Base-by-base conservation (phyloP, 2,329 filamentous ascomycete species). In the Hymenoscyphus scutula region DNA sequence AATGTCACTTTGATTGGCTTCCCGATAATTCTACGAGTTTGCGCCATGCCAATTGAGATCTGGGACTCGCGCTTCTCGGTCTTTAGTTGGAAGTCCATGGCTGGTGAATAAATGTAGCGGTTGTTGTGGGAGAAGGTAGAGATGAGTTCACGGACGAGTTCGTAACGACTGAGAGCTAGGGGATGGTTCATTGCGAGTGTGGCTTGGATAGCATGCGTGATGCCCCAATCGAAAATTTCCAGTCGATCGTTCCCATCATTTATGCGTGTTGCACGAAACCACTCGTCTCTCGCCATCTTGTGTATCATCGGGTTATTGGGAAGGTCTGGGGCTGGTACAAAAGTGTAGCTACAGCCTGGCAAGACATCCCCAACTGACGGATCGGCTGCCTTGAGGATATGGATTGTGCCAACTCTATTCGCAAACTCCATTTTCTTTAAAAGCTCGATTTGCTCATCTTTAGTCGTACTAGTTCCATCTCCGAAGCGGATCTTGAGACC, bases 11-110 rank as follows among this genome's bases (percentile, higher is more conserved):
- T 48, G n/a, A 48, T 48, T 2, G n/a, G n/a, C 6, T 48, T 23
- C 8, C 41, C 41, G 5, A 48, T 6, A 10, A 48, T 10, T 23
- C 7, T 10, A 19, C 41, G n/a, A 48, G n/a, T 48, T 48, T 23
- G n/a, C 11, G 41, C 41, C 41, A 48, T 19, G 7, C 41, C 41
- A 19, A 48, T 23, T 11, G 41, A 19, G 7, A 23, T 23, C 41
- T 48, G n/a, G 10, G n/a, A 19, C n/a, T 48, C 41, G 6, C 41
- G n/a, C 41, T 19, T 48, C n/a, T 48, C 41, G n/a, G 19, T 48
- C 41, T 48, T 48, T n/a, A 48, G n/a, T 23, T 48, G 41, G 19
- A 48, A 48, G 41, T 48, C 41, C 41, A 48, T 48, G n/a, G 41
- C 6, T 5, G 41, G 41, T 10, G 6, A 23, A 2, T n/a, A n/a